phyloP scores from a whole-genome alignment of 1,284 basidiomycete genomes.

The Leccinum angustisporum region DNA sequence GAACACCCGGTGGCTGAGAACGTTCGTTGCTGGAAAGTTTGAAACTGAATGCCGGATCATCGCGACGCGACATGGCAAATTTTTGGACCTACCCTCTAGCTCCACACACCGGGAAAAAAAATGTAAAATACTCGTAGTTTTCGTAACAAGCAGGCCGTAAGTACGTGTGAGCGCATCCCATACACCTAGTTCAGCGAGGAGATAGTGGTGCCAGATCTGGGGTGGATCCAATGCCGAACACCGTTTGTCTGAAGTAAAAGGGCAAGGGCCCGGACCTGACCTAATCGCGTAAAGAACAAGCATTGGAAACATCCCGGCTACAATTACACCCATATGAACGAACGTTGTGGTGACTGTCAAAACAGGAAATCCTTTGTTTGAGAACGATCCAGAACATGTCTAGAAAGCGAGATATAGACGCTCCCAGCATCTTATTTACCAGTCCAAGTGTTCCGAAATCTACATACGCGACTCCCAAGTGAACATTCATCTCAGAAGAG shows the following conservation, averaged over 20 bases:
- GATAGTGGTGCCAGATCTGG: background rate
- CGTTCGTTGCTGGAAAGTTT: background rate
- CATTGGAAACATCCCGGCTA: background rate
- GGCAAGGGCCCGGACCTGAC: background rate
- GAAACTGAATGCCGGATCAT: slow-evolving; percentile 9
- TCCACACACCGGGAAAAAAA: slow-evolving; percentile 2
- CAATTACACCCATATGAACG: background rate
- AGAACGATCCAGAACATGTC: background rate
- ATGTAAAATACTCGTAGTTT: slow-evolving; percentile 8
- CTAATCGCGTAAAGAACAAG: background rate
- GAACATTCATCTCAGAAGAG: background rate
- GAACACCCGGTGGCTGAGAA: slow-evolving; percentile 28
- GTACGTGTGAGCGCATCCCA: slow-evolving; percentile 6
- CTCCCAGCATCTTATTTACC: background rate
- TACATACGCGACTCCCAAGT: background rate
- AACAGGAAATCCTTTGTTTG: slow-evolving; percentile 3
- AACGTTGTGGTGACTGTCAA: background rate
- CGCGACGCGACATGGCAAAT: background rate
- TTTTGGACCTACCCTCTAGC: slow-evolving; percentile 2
- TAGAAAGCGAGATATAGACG: background rate
- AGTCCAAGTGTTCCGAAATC: background rate
- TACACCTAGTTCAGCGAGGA: background rate
- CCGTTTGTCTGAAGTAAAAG: background rate
- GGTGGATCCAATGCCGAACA: background rate
- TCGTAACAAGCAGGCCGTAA: slow-evolving; percentile 15